Evolutionary conservation across 352 stramenopile species (phyloP).

Genomic region (Globisporangium parvum): DNA sequence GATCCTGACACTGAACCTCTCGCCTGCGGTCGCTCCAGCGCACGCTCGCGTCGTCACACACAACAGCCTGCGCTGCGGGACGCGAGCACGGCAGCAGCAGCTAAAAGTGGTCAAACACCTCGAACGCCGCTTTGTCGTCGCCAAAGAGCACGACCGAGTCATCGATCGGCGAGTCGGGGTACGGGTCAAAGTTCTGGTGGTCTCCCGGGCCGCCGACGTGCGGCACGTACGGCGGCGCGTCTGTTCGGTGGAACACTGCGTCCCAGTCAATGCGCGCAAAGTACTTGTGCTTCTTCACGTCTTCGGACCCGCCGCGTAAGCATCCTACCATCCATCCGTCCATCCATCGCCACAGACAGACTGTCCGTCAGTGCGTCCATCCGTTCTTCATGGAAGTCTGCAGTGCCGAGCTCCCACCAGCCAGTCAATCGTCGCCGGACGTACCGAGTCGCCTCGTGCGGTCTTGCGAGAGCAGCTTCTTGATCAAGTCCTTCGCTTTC

Average conservation of each 20-base stretch:
- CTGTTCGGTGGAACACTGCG: constrained; percentile 59
- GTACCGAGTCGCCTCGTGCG: constrained; percentile 85
- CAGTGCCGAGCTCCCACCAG: no score
- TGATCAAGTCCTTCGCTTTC: constrained; percentile 90
- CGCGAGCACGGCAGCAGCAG: no score
- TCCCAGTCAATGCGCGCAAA: constrained; percentile 86
- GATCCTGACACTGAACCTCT: no score
- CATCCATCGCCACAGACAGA: no score
- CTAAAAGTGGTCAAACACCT: constrained; percentile 87
- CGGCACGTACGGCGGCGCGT: constrained; percentile 81
- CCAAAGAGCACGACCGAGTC: constrained; percentile 77
- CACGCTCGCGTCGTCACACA: no score
- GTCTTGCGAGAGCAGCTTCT: constrained; percentile 88
- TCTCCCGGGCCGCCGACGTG: constrained; percentile 78
- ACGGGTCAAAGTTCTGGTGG: constrained; percentile 92
- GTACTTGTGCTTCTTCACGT: constrained; percentile 93
- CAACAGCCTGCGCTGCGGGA: no score
- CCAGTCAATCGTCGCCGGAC: no score
- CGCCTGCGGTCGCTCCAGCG: no score
- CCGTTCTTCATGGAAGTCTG: no score
- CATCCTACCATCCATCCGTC: no score
- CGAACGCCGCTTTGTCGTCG: constrained; percentile 78
- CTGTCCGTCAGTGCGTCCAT: no score
- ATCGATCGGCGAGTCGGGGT: constrained; percentile 88
- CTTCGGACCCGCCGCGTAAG: constrained; percentile 84